These are phyloP conservation scores for Saturnispora quitensis DNA, from an alignment of 805 yeast species.

Conservation along the genomic window DNA sequence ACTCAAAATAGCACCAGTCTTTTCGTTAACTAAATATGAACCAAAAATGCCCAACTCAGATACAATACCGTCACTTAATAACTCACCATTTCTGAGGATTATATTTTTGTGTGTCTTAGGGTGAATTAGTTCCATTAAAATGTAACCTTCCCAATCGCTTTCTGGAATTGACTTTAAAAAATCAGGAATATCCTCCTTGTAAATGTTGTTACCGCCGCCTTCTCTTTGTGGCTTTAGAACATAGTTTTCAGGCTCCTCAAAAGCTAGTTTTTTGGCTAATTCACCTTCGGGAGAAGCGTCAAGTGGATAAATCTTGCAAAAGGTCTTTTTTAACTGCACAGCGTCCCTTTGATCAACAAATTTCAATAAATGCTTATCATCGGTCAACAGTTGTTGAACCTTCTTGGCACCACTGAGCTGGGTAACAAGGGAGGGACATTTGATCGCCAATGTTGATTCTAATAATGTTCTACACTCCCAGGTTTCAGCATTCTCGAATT, in stretches of 20 bases:
- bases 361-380: conserved; percentile 35
- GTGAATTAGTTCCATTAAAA: conserved; percentile 85
- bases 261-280: conserved; percentile 56
- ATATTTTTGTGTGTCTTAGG: conserved; percentile 65
- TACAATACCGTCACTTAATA: conserved; percentile 64
- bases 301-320: conserved; percentile 81
- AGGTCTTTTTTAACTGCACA: conserved; percentile 40
- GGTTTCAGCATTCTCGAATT: conserved; percentile 53
- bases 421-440: conserved; percentile 83
- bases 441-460: conserved; percentile 73
- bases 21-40: conserved; percentile 62
- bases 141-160: conserved; percentile 80
- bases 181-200: conserved; percentile 73
- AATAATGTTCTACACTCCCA: conserved; percentile 73
- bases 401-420: conserved; percentile 93
- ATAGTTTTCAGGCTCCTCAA: conserved; percentile 55
- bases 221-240: conserved; percentile 97
- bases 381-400: conserved; percentile 80
- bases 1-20: conserved; percentile 41
- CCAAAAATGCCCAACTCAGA: conserved; percentile 94
- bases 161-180: conserved; percentile 55
- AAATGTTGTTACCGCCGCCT: conserved; percentile 96
- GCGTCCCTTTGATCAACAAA: conserved; percentile 24
- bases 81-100: conserved; percentile 57
- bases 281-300: conserved; percentile 60